Evolutionary conservation across 257 asterid species (phyloP).

Genomic region (Plantago elongata): DNA sequence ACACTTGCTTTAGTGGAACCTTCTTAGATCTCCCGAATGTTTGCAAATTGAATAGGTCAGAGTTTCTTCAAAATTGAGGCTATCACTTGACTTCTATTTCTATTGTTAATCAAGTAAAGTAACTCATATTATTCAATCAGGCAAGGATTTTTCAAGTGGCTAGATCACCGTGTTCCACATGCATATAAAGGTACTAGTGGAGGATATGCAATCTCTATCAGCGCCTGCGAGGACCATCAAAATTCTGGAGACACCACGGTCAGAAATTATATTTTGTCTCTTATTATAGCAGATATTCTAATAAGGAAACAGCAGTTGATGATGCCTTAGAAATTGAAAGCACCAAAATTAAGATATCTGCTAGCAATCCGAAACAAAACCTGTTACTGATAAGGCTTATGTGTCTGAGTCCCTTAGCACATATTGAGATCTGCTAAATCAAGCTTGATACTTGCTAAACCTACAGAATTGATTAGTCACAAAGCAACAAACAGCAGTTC

Average conservation of each 20-base stretch:
- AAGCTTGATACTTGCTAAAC: too few species aligned
- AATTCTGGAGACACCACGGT: slow-evolving; percentile 78
- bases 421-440: too few species aligned
- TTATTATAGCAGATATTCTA: neutral
- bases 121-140: slow-evolving; percentile 32
- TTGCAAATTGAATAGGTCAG: slow-evolving; percentile 65
- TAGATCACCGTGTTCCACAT: slow-evolving; percentile 43
- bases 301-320: too few species aligned
- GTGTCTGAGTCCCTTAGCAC: too few species aligned
- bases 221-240: slow-evolving; percentile 88
- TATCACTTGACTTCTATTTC: neutral
- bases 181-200: slow-evolving; percentile 62
- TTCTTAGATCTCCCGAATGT: slow-evolving; percentile 55
- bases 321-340: too few species aligned
- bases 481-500: too few species aligned
- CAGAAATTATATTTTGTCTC: slow-evolving; percentile 5
- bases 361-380: too few species aligned
- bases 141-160: slow-evolving; percentile 58
- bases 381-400: too few species aligned
- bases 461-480: too few species aligned
- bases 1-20: slow-evolving; percentile 88
- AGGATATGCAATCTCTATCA: slow-evolving; percentile 68
- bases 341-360: too few species aligned
- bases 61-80: neutral
- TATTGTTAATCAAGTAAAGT: slow-evolving; percentile 9